Percentiles rank a stretch among this genome's conserved stretches.
Evolutionary conservation across 345 rosid genomes (phyloP).

Genomic region (Corchorus olitorius): DNA sequence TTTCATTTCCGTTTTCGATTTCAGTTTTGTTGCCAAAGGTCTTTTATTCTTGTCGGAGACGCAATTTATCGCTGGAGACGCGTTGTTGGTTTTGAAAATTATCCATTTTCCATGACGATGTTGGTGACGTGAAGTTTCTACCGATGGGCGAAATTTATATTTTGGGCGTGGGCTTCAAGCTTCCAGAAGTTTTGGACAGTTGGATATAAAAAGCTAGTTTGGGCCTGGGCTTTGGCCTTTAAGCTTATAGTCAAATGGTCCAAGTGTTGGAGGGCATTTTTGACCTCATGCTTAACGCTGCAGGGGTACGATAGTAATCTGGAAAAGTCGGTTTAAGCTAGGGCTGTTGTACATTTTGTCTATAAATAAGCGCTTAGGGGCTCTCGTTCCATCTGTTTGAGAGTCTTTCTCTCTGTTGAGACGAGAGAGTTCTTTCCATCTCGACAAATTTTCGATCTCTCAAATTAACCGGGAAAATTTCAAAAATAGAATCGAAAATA

Average conservation of each 20-base stretch:
- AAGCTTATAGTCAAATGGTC: background rate
- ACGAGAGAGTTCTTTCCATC: background rate
- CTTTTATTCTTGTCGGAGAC: background rate
- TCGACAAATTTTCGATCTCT: background rate
- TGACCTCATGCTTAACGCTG: background rate
- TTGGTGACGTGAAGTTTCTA: too few species aligned
- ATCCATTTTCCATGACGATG: too few species aligned
- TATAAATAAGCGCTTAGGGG: constrained; percentile 18
- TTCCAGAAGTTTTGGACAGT: too few species aligned
- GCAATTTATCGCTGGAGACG: background rate
- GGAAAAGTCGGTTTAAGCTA: background rate
- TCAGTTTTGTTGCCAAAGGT: background rate
- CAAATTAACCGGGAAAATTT: constrained; percentile 9
- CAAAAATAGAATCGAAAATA: background rate
- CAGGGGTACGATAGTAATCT: background rate
- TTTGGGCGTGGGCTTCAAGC: too few species aligned
- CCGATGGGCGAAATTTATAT: too few species aligned
- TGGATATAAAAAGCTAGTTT: too few species aligned
- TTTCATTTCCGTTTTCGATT: background rate
- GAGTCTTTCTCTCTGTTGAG: background rate
- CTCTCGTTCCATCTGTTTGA: fast-evolving
- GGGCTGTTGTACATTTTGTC: constrained; percentile 8
- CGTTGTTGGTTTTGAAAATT: too few species aligned
- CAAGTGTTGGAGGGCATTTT: background rate
- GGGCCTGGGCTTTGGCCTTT: background rate